These are phyloP conservation scores for Skeletonema costatum DNA, from an alignment of 108 stramenopile genomes.

Conservation along the genomic window DNA sequence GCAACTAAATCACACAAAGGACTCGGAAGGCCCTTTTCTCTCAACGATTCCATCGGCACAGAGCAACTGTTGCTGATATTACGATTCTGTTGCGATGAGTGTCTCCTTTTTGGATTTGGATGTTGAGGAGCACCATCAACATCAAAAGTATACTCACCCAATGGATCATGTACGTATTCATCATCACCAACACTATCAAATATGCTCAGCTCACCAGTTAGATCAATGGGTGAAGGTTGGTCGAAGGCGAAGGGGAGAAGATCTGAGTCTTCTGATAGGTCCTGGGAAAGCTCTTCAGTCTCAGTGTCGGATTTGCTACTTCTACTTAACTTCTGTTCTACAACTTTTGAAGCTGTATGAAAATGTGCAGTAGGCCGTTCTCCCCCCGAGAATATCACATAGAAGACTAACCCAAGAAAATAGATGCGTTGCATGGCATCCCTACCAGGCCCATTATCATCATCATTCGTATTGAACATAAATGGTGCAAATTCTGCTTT, in stretches of 20 bases:
- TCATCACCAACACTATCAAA: neutral
- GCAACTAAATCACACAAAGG: slow-evolving; percentile 20
- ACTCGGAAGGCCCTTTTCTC: slow-evolving; percentile 4
- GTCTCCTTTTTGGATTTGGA: neutral
- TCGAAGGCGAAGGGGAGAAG: neutral
- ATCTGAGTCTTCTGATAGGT: neutral
- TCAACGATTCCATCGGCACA: neutral
- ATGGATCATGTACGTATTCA: too few relatives aligned
- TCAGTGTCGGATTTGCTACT: neutral
- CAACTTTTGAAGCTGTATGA: neutral
- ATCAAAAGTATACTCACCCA: too few relatives aligned
- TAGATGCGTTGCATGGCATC: neutral
- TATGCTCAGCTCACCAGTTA: neutral
- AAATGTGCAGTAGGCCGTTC: neutral
- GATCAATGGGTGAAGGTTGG: neutral
- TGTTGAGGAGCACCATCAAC: neutral
- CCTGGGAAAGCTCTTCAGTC: neutral
- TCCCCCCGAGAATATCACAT: neutral
- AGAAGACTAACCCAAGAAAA: neutral
- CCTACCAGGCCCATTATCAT: neutral
- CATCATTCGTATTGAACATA: neutral
- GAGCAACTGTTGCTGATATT: neutral
- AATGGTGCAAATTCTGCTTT: neutral
- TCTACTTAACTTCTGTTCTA: too few relatives aligned
- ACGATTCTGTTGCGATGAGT: neutral